Conservation (phyloP, 1,139 yeast species). For the Lodderomyces jiufengensis region DNA sequence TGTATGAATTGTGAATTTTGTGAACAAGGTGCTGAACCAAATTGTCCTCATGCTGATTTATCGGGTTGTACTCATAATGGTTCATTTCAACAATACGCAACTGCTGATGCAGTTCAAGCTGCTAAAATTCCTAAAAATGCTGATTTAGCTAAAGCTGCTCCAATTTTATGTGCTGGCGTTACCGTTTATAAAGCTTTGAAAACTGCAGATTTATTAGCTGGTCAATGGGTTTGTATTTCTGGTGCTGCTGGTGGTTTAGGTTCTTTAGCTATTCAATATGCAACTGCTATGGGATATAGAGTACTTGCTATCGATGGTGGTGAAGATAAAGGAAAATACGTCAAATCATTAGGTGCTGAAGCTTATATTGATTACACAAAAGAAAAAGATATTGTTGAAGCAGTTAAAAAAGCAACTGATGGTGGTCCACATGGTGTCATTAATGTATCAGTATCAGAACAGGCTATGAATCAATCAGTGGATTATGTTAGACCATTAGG, state of each 20-base stretch:
- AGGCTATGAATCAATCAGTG: slow-evolving; percentile 61
- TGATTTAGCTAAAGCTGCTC: slow-evolving; percentile 72
- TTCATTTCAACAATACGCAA: slow-evolving; percentile 76
- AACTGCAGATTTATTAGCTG: slow-evolving; percentile 60
- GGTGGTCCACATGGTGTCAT: slow-evolving; percentile 82
- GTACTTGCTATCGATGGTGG: slow-evolving; percentile 78
- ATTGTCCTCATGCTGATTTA: slow-evolving; percentile 63
- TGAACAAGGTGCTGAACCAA: slow-evolving; percentile 60
- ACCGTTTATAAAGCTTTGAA: slow-evolving; percentile 77
- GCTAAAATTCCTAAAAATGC: slow-evolving; percentile 69
- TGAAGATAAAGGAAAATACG: slow-evolving; percentile 57
- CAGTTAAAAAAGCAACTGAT: slow-evolving; percentile 54
- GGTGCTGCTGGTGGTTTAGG: slow-evolving; percentile 85
- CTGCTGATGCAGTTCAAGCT: slow-evolving; percentile 84
- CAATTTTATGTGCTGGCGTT: slow-evolving; percentile 79
- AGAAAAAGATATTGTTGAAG: slow-evolving; percentile 54
- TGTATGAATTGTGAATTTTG: slow-evolving; percentile 71
- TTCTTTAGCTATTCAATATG: slow-evolving; percentile 70
- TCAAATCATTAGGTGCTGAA: slow-evolving; percentile 62
- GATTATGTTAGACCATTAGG: slow-evolving; percentile 67
- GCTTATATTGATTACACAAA: slow-evolving; percentile 60
- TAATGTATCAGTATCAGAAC: slow-evolving; percentile 69
- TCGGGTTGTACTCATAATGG: slow-evolving; percentile 82
- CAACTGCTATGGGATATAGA: slow-evolving; percentile 71
- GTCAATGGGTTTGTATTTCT: slow-evolving; percentile 74